phyloP scores from a whole-genome alignment of 2,329 filamentous ascomycete species.

The Neofusicoccum laricinum region DNA sequence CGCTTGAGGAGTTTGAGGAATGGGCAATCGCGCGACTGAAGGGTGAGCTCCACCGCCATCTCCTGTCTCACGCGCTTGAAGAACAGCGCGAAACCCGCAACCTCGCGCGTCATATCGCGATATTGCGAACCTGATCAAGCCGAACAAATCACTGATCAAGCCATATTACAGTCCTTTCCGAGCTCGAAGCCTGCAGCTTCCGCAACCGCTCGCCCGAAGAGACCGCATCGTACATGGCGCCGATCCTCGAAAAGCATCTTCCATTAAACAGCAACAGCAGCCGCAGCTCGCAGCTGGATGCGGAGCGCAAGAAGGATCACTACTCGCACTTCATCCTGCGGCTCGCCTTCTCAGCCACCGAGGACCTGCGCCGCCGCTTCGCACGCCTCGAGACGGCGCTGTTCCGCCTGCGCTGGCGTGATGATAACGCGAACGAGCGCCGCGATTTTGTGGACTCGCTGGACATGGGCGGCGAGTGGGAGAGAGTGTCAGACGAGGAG shows the following conservation, averaged over 20 bases:
- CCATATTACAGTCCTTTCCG: constrained; percentile 65
- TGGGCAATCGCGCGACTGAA: constrained; percentile 94
- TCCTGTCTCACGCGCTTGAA: neutral
- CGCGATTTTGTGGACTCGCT: constrained; percentile 73
- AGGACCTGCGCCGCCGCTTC: constrained; percentile 85
- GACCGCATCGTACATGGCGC: constrained; percentile 78
- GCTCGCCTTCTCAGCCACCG: constrained; percentile 86
- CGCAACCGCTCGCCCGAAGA: constrained; percentile 84
- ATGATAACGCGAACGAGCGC: constrained; percentile 72
- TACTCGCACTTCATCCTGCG: constrained; percentile 97
- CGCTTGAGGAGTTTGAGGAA: constrained; percentile 95
- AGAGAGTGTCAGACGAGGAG: constrained; percentile 76
- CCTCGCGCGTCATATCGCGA: neutral
- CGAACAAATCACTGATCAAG: constrained; percentile 12
- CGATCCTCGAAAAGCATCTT: constrained; percentile 82
- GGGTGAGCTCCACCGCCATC: constrained; percentile 49
- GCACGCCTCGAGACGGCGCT: constrained; percentile 83
- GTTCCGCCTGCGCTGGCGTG: constrained; percentile 76
- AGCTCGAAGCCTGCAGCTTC: constrained; percentile 92
- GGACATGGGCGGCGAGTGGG: constrained; percentile 69
- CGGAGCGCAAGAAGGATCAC: constrained; percentile 89
- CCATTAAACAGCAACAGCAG: constrained; percentile 76
- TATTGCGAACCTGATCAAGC: neutral
- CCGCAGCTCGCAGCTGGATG: constrained; percentile 53
- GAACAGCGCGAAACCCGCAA: neutral